Conservation (phyloP, 768 basidiomycete species). For the Hygrocybe punicea region DNA sequence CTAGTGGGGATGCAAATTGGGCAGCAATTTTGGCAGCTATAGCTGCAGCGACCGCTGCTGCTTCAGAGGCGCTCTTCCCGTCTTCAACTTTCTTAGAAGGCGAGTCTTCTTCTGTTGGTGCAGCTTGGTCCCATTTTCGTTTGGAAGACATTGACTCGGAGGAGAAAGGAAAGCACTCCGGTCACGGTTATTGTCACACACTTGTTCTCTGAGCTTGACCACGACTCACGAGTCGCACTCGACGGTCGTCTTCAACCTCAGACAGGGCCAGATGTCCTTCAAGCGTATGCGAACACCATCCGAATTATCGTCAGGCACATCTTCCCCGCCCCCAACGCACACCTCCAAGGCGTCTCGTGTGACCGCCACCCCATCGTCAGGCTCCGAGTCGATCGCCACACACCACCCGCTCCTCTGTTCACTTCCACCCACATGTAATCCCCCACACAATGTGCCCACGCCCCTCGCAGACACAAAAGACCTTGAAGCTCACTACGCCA, state of each 20-base stretch:
- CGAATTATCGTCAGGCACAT: constrained; percentile 9
- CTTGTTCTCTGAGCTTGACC: too few relatives aligned
- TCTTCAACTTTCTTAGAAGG: constrained; percentile 45
- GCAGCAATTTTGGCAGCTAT: constrained; percentile 96
- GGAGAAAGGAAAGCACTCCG: too few relatives aligned
- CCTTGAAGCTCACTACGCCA: constrained; percentile 80
- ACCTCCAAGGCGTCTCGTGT: background rate
- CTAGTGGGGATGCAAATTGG: constrained; percentile 57
- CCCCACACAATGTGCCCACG: constrained; percentile 44
- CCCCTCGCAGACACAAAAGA: constrained; percentile 62
- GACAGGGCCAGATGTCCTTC: background rate
- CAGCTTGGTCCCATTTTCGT: constrained; percentile 81
- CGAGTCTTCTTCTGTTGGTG: constrained; percentile 41
- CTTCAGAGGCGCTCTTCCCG: constrained; percentile 60
- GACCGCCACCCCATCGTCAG: background rate
- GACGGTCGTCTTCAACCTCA: too few relatives aligned
- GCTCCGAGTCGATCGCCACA: background rate
- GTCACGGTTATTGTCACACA: background rate
- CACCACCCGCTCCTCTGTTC: constrained; percentile 58
- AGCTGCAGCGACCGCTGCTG: constrained; percentile 68
- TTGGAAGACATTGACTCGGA: constrained; percentile 56
- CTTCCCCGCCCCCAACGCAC: constrained; percentile 5
- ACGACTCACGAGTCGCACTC: too few relatives aligned
- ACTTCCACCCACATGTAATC: constrained; percentile 80
- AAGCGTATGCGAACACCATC: constrained; percentile 8